phyloP scores from a whole-genome alignment of 1,139 yeast species.

The Pichia sp. region DNA sequence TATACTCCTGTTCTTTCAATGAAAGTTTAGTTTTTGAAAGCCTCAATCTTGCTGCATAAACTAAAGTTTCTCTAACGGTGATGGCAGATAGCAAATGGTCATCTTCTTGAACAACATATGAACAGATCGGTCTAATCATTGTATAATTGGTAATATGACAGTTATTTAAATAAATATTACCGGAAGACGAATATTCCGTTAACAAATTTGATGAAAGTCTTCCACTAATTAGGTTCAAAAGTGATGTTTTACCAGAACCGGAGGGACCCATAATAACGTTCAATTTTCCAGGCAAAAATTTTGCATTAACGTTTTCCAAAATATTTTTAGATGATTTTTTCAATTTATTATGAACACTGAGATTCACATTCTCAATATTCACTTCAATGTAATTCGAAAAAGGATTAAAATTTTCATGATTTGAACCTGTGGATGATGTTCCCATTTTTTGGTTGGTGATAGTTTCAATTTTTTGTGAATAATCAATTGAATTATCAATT shows the following conservation, averaged over 20 bases:
- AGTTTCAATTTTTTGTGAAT: conserved; percentile 6
- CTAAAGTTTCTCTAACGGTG: conserved; percentile 72
- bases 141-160: conserved; percentile 20
- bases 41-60: conserved; percentile 65
- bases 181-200: conserved; percentile 33
- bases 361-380: conserved; percentile 17
- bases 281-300: conserved; percentile 56
- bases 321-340: conserved; percentile 31
- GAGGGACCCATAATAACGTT: conserved; percentile 89
- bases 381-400: conserved; percentile 13
- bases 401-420: background rate
- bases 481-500: conserved; percentile 13
- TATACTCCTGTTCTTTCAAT: conserved; percentile 30
- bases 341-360: conserved; percentile 20
- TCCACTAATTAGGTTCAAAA: conserved; percentile 61
- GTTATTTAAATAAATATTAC: conserved; percentile 40
- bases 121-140: conserved; percentile 47
- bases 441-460: background rate
- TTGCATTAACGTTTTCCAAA: conserved; percentile 48
- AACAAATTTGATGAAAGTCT: conserved; percentile 44
- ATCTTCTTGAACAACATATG: conserved; percentile 79
- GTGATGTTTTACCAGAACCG: conserved; percentile 79
- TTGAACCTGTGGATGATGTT: background rate
- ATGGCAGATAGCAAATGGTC: conserved; percentile 61
- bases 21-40: conserved; percentile 35